Evolutionary conservation across 371 early-diverging fungal genomes (phyloP).

Genomic region (Apophysomyces elegans): DNA sequence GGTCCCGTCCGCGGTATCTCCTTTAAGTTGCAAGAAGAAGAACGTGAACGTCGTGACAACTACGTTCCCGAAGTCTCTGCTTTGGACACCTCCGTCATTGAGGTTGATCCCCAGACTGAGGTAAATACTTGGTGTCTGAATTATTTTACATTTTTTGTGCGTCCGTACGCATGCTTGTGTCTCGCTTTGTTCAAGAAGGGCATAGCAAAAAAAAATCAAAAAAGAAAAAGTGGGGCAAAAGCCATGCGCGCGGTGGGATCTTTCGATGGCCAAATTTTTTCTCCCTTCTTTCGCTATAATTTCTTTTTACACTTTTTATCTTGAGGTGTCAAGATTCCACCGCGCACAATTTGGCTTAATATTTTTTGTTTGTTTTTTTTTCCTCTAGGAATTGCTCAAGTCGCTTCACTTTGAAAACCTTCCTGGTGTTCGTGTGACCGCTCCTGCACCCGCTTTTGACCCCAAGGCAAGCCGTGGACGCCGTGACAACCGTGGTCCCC

Average conservation of each 20-base stretch:
- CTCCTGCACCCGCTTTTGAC: constrained; percentile 32
- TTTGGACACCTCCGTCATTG: constrained; percentile 89
- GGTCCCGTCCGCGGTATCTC: constrained; percentile 99
- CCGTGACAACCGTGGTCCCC: constrained; percentile 24
- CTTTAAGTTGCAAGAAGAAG: constrained; percentile 99
- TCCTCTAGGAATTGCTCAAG: constrained; percentile 86
- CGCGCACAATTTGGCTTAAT: constrained; percentile 13
- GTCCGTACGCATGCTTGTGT: constrained; percentile 8
- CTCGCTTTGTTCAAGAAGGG: background rate
- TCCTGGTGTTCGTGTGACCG: constrained; percentile 63
- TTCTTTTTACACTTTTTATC: background rate
- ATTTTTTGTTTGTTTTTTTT: constrained; percentile 13
- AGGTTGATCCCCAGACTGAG: constrained; percentile 93
- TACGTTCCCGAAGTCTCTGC: constrained; percentile 99
- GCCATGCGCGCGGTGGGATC: constrained; percentile 32
- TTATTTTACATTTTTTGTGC: background rate
- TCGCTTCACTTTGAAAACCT: constrained; percentile 89
- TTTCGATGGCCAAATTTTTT: constrained; percentile 38
- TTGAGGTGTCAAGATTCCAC: constrained; percentile 44
- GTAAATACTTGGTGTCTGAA: constrained; percentile 19
- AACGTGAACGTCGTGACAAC: constrained; percentile 99
- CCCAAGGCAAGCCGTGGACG: constrained; percentile 25
- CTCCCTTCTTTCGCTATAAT: constrained; percentile 12
- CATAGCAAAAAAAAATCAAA: too few species aligned
- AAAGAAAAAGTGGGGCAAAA: background rate